Evolutionary conservation across 345 rosid genomes (phyloP), one percentile per base, ranked within the genome.

Genomic region (Ricinus communis): DNA sequence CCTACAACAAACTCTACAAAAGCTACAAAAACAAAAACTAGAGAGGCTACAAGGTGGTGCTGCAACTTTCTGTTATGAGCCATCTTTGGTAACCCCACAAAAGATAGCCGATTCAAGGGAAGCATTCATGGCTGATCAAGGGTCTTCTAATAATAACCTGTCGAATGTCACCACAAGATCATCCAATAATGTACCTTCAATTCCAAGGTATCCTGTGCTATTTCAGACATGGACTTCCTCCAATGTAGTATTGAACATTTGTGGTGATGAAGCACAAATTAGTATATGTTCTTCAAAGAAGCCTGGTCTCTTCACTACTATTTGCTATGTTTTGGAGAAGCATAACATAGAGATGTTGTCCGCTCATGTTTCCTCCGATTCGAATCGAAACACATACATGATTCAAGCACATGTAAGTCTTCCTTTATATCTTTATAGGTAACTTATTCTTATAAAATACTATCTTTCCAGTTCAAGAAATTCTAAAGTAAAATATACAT

Each of bases 201-300:
- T 63, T 0, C 5, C 76, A 14, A 66, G 36, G n/a, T 8, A 8
- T 36, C 90, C 90, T 24, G 80, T 78, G 28, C 55, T 16, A 7
- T 91, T 88, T 3, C 81, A 82, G 56, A 87, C 86, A 19, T 91
- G 95, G 95, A 71, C 78, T 15, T 82, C 97, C 10, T 49, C 80
- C 19, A 88, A 91, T 65, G 82, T 87, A 10, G 86, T 86, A 46
- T 54, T 91, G 79, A 91, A 82, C 77, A 73, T 89, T 5, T 84
- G 85, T 71, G 91, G 87, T 1, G 77, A 78, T 51, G 87, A 83
- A 71, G 97, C 93, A 8, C 86, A 82, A 43, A 75, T 91, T 69
- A 84, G 82, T 52, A 28, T 89, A 30, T 89, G 91, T 60, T 80
- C 86, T 0, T 69, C 77, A 2, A 85, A 76, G 73, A 86, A 82